These are phyloP conservation scores for Penicillium brevicompactum DNA, from an alignment of 2,329 filamentous ascomycete species.

Conservation along the genomic window DNA sequence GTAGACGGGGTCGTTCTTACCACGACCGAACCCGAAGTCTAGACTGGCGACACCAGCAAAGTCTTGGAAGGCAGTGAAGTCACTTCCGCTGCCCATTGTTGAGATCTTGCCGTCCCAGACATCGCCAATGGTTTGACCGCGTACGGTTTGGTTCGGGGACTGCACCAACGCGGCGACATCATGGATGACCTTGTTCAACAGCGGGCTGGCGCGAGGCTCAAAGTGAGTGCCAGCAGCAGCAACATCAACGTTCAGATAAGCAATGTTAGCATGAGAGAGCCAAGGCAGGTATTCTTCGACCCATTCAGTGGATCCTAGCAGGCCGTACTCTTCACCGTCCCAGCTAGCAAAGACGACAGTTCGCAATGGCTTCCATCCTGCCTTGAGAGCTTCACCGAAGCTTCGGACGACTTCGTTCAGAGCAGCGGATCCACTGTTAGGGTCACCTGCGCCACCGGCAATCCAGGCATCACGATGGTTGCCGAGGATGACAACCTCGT, in stretches of 20 bases:
- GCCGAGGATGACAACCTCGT: slow-evolving; percentile 88
- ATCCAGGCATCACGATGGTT: slow-evolving; percentile 93
- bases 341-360: slow-evolving; percentile 90
- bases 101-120: slow-evolving; percentile 64
- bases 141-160: slow-evolving; percentile 72
- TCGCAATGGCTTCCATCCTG: slow-evolving; percentile 80
- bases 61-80: slow-evolving; percentile 76
- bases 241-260: slow-evolving; percentile 85
- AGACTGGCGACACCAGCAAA: slow-evolving; percentile 67
- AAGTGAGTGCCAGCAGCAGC: slow-evolving; percentile 69
- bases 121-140: slow-evolving; percentile 71
- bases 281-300: slow-evolving; percentile 86
- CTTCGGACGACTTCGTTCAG: slow-evolving; percentile 77
- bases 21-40: slow-evolving; percentile 61
- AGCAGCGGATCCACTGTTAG: slow-evolving; percentile 78
- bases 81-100: slow-evolving; percentile 72
- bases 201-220: slow-evolving; percentile 66
- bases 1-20: slow-evolving; percentile 55
- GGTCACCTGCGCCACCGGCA: slow-evolving; percentile 78
- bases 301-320: slow-evolving; percentile 89
- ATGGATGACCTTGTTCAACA: slow-evolving; percentile 73
- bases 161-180: slow-evolving; percentile 65
- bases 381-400: slow-evolving; percentile 70
- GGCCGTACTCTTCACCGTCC: slow-evolving; percentile 83
- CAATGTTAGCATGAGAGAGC: slow-evolving; percentile 72